Base-by-base conservation (phyloP, 2,329 filamentous ascomycete genomes). In the Knoxdaviesia capensis region DNA sequence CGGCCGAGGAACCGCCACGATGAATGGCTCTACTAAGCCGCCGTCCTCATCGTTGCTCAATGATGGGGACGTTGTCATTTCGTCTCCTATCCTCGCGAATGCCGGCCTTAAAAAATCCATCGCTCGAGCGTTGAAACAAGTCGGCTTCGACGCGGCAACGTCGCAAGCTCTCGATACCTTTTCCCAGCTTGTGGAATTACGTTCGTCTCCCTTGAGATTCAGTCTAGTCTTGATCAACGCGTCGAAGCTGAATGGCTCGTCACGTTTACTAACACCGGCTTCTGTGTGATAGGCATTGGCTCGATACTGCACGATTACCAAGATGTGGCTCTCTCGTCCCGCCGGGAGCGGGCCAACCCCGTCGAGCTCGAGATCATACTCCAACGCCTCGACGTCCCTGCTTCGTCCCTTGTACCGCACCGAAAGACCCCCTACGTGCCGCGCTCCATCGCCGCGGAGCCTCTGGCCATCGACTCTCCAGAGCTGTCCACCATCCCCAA, bases 111-210 rank as follows among this genome's bases (percentile, higher is more conserved):
- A 65, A 38, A 66, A 72, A 41, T 68, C 71, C 7, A 68, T 78
- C 43, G 66, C 64, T 0, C 53, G 77, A 43, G 64, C 65, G 3
- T 54, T 78, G 31, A 56, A 68, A 36, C 66, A 75, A 46, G 66
- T 76, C 34, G 74, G 74, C 31, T 79, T 77, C 48, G 60, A 66
- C 31, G 59, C 61, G 30, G 66, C 72, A 9, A 65, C 60, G 1
- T 61, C 63, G 6, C 68, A 74, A 42, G 72, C 74, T 2, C 54
- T 79, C 49, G 72, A 77, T 52, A 67, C 67, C 48, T 70, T 78
- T 37, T 64, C 69, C 4, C 54, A 58, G 20, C 59, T 67, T 48
- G 66, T 69, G 1, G 74, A 78, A 50, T 62, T 63, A 5, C 79
- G 74, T 77, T 53, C 46, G 71, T 53, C 30, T 9, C 40, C 9